Base-by-base conservation (phyloP, 805 yeast genomes). In the Debaryomyces tyrocola region DNA sequence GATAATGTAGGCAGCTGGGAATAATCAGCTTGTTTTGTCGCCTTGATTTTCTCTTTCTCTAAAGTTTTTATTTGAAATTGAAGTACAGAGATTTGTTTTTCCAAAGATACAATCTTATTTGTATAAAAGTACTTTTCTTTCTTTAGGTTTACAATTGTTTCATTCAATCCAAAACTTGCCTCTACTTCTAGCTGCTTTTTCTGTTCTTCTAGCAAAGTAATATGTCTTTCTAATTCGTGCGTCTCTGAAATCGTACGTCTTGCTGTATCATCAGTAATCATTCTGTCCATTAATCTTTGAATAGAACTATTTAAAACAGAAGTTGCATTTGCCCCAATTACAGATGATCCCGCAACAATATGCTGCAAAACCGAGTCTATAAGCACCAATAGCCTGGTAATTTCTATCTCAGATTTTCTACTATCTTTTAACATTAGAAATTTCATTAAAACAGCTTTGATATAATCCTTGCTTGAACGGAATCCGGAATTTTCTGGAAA, bases 191-290 rank as follows among this genome's bases (percentile, higher is more conserved):
- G 45, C 21, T 53, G 48, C 33, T 50, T 44, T 41, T 63, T 58
- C 28, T 59, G 64, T 6, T 44, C 48, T 44, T 59, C 62, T 21
- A 67, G 46, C 9, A 17, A 34, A 15, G 58, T 54, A 18, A 69
- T 43, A 11, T 52, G 51, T 29, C 58, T 54, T 10, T 52, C 46
- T 40, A 70, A 52, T 27, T 56, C 61, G 9, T 58, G 55, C 0
- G 66, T 51, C 42, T 69, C 73, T 43, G 66, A 50, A 6, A 68
- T 58, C 2, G 73, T 71, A 44, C 66, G 53, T 45, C 63, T 53
- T 4, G 72, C 70, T 3, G 64, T 66, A 28, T 68, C 70, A 42
- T 68, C 73, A 3, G 71, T 59, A 6, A 58, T 55, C 46, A 67
- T 46, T 31, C 68, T 55, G 44, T 69, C 72, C 59, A 69, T 60